Base-by-base conservation (phyloP, 805 yeast species). In the Jamesozyma gamospora region DNA sequence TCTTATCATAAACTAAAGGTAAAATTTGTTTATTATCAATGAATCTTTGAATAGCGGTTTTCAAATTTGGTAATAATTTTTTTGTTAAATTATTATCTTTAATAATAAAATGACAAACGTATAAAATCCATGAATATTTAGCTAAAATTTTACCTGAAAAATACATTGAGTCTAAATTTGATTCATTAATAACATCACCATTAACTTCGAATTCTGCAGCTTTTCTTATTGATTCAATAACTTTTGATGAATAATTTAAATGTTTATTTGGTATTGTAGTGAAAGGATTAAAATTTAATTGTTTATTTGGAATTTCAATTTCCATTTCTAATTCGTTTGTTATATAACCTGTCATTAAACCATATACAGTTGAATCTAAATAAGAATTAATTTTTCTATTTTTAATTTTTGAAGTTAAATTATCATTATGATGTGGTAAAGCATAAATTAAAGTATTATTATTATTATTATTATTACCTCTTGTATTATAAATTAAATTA, bases 131-230 rank as follows among this genome's bases (percentile, higher is more conserved):
- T 0, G 97, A 96, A 62, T 83, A 92, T 63, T 88, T 92, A 49
- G 87, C 95, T 36, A 88, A 65, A 21, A 77, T 70, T 58, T 92
- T 90, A 11, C 97, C 98, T 2, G 94, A 73, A 16, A 84, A 77
- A 62, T 90, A 90, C 83, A 88, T 88, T 0, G 96, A 85, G 45
- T 85, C 85, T 37, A 76, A 54, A 42, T 77, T 65, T 0, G 79
- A 67, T 60, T 70, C 67, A n/a, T 36, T 38, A 7, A 40, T 26
- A 13, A 47, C 43, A 21, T 47, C 41, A n/a, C 42, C 45, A 13
- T 49, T 43, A 12, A 61, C 59, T 30, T 68, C 72, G 3, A 40
- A 27, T 0, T 41, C 40, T 0, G 72, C 71, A 7, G 69, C 67
- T 2, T 46, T 35, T 26, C 46, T 49, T 10, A 69, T 65, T 1